Conservation (phyloP, 2,329 filamentous ascomycete genomes). For the Fulvia fulva region DNA sequence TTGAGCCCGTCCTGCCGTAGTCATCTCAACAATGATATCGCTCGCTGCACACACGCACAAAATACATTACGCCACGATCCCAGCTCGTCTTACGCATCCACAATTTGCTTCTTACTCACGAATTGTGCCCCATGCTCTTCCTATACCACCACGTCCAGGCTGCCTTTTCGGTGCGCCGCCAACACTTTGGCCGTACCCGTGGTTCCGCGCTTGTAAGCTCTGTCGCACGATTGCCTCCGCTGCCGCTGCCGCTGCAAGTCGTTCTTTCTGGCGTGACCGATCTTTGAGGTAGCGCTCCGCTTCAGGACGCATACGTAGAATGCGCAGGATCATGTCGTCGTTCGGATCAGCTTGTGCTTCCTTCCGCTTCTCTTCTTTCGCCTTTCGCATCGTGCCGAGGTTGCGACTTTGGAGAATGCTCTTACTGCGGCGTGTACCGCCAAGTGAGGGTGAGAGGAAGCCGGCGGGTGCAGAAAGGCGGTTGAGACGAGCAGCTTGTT, state of each 20-base stretch:
- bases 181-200: conserved; percentile 15
- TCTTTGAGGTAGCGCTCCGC: conserved; percentile 84
- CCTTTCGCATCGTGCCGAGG: conserved; percentile 90
- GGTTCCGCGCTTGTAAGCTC: conserved; percentile 62
- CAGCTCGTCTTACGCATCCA: background rate
- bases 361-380: conserved; percentile 91
- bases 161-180: conserved; percentile 11
- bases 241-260: conserved; percentile 81
- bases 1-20: background rate
- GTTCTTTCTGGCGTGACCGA: conserved; percentile 86
- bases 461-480: conserved; percentile 64
- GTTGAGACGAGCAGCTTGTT: conserved; percentile 48
- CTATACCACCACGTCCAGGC: conserved; percentile 10
- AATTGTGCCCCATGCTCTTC: conserved; percentile 21
- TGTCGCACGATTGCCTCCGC: conserved; percentile 93
- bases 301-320: conserved; percentile 90
- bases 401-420: conserved; percentile 90
- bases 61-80: background rate
- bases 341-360: conserved; percentile 94
- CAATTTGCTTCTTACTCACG: conserved; percentile 11
- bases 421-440: conserved; percentile 43
- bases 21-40: background rate
- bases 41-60: background rate
- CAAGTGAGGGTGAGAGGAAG: conserved; percentile 54
- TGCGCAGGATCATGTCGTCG: conserved; percentile 96